Conservation (phyloP, 768 basidiomycete species). For the Tylopilus balloui region DNA sequence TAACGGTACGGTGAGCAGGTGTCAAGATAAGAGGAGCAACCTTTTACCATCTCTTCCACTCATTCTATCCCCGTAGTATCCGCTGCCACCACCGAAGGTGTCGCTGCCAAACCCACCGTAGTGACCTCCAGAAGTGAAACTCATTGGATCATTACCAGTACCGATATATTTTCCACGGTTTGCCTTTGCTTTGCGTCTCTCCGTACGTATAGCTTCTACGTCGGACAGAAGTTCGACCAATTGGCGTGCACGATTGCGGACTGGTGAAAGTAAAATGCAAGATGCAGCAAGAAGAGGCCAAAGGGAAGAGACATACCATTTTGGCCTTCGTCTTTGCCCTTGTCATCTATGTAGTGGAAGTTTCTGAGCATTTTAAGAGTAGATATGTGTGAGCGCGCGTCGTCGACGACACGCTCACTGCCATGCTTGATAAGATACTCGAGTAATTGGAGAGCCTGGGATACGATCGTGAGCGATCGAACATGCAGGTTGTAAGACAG, state of each 20-base stretch:
- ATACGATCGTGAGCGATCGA: not conserved
- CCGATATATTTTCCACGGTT: constrained; percentile 91
- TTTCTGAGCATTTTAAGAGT: constrained; percentile 96
- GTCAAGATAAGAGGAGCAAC: not conserved
- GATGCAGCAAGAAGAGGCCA: not conserved
- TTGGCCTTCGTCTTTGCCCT: constrained; percentile 96
- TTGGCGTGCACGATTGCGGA: constrained; percentile 91
- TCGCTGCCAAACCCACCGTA: constrained; percentile 74
- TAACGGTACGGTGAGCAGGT: constrained; percentile 16
- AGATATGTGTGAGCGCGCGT: constrained; percentile 89
- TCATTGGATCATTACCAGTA: constrained; percentile 74
- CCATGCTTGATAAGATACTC: constrained; percentile 98
- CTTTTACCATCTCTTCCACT: constrained; percentile 38
- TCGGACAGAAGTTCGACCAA: constrained; percentile 88
- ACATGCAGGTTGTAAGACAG: not conserved
- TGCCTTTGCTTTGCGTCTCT: constrained; percentile 87
- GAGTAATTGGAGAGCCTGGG: constrained; percentile 82
- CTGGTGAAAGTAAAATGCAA: constrained; percentile 39
- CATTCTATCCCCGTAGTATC: constrained; percentile 43
- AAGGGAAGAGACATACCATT: constrained; percentile 60
- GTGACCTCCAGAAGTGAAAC: constrained; percentile 54
- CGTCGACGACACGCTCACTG: constrained; percentile 95
- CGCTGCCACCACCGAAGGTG: constrained; percentile 32
- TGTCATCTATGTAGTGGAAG: constrained; percentile 98
- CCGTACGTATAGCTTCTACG: constrained; percentile 82